phyloP scores from a whole-genome alignment of 2,329 filamentous ascomycete species.

The Botrytis elliptica region DNA sequence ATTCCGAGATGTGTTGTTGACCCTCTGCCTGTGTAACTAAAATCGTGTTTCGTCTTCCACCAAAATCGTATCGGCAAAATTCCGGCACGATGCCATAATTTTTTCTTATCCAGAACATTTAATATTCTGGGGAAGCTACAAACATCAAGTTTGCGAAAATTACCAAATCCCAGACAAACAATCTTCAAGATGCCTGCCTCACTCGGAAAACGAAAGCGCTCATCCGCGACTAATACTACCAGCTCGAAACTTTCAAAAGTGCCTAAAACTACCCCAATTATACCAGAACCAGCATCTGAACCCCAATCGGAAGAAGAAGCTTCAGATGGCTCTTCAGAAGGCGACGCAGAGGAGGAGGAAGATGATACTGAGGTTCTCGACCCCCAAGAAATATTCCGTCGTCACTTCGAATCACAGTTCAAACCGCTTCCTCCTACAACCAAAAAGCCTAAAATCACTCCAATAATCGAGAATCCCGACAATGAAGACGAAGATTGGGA shows the following conservation, averaged over 20 bases:
- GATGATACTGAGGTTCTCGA: conserved; percentile 41
- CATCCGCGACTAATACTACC: conserved; percentile 38
- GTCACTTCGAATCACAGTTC: conserved; percentile 87
- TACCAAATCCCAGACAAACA: conserved; percentile 7
- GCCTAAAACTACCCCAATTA: not conserved
- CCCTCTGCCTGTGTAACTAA: not conserved
- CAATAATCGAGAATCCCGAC: conserved; percentile 33
- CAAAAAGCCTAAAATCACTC: conserved; percentile 20
- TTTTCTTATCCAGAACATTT: conserved; percentile 5
- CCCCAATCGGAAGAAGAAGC: conserved; percentile 4
- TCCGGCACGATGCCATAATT: not conserved
- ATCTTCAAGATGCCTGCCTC: conserved; percentile 36
- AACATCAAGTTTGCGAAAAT: not conserved
- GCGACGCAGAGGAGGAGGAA: conserved; percentile 23
- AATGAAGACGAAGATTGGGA: conserved; percentile 56
- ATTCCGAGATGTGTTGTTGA: not conserved
- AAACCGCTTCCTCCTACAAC: conserved; percentile 58
- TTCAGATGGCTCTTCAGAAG: not conserved
- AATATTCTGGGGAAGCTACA: conserved; percentile 22
- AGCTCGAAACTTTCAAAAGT: conserved; percentile 17
- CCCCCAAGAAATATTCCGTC: conserved; percentile 73
- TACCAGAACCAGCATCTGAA: not conserved
- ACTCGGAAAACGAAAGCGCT: conserved; percentile 50
- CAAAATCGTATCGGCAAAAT: conserved; percentile 19
- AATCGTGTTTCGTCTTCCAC: not conserved